Conservation (phyloP, 2,329 filamentous ascomycete species). For the Fusarium domesticum region DNA sequence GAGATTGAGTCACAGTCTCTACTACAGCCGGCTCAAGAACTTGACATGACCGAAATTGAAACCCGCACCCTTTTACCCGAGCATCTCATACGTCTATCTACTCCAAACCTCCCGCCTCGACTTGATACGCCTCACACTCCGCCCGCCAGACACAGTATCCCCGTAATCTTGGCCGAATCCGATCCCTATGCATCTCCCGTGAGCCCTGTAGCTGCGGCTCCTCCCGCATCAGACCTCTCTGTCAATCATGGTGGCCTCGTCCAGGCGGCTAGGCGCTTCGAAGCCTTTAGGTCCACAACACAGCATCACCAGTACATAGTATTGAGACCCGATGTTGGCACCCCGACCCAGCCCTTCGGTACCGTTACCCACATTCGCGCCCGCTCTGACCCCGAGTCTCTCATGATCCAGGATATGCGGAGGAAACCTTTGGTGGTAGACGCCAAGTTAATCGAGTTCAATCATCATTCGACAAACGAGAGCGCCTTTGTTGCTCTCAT, state of each 20-base stretch:
- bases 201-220: neutral
- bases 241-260: conserved; percentile 24
- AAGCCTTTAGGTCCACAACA: conserved; percentile 21
- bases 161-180: conserved; percentile 9
- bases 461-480: conserved; percentile 25
- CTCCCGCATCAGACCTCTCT: conserved; percentile 6
- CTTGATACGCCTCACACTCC: conserved; percentile 26
- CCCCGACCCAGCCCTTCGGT: conserved; percentile 15
- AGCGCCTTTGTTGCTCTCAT: conserved; percentile 24
- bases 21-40: conserved; percentile 12
- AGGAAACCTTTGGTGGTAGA: conserved; percentile 25
- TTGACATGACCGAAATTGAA: conserved; percentile 11
- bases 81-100: conserved; percentile 26
- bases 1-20: conserved; percentile 18
- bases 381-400: conserved; percentile 17
- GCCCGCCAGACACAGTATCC: conserved; percentile 9
- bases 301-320: conserved; percentile 22
- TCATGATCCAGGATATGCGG: conserved; percentile 12
- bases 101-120: conserved; percentile 24
- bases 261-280: conserved; percentile 24
- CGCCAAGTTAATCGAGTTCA: conserved; percentile 25
- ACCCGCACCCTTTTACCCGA: conserved; percentile 6
- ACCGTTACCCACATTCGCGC: conserved; percentile 22
- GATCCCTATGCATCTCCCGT: conserved; percentile 1
- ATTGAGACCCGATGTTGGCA: conserved; percentile 19